Conservation (phyloP, 1,284 basidiomycete genomes). For the Erythrobasidium hasegawianum region DNA sequence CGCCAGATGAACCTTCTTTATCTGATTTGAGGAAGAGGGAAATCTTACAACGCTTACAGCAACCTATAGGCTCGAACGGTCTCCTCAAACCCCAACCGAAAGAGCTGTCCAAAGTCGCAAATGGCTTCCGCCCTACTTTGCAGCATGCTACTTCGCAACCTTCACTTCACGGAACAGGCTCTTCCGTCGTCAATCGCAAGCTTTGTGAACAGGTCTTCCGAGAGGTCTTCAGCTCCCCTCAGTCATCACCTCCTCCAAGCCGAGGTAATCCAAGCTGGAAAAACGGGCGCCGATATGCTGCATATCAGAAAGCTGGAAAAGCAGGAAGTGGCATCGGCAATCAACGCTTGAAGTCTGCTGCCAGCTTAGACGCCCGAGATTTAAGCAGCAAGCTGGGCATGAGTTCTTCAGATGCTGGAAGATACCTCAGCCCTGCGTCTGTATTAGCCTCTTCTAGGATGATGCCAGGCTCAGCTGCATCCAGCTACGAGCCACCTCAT, state of each 20-base stretch:
- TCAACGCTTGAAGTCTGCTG: slow-evolving; percentile 14
- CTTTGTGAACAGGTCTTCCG: slow-evolving; percentile 90
- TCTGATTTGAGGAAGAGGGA: slow-evolving; percentile 16
- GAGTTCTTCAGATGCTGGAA: background rate
- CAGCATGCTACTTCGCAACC: slow-evolving; percentile 16
- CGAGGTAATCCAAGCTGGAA: slow-evolving; percentile 42
- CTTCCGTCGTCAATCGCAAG: slow-evolving; percentile 84
- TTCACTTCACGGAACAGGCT: slow-evolving; percentile 63
- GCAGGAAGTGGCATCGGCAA: background rate
- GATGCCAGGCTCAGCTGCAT: slow-evolving; percentile 26
- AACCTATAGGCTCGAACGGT: slow-evolving; percentile 36
- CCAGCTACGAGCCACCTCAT: slow-evolving; percentile 21
- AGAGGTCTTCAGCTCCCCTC: slow-evolving; percentile 59
- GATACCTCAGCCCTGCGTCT: background rate
- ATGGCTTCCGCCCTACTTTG: background rate
- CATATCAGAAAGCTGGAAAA: background rate
- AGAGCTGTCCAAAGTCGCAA: too few species aligned
- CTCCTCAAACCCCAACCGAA: too few species aligned
- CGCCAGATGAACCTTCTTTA: slow-evolving; percentile 27
- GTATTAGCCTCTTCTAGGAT: background rate
- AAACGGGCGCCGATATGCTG: slow-evolving; percentile 18
- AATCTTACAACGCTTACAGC: slow-evolving; percentile 37
- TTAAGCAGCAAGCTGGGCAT: slow-evolving; percentile 14
- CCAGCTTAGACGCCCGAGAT: slow-evolving; percentile 25
- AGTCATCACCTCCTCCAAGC: slow-evolving; percentile 36